Conservation (phyloP, 371 early-diverging fungal genomes). For the Batkoa obscura region DNA sequence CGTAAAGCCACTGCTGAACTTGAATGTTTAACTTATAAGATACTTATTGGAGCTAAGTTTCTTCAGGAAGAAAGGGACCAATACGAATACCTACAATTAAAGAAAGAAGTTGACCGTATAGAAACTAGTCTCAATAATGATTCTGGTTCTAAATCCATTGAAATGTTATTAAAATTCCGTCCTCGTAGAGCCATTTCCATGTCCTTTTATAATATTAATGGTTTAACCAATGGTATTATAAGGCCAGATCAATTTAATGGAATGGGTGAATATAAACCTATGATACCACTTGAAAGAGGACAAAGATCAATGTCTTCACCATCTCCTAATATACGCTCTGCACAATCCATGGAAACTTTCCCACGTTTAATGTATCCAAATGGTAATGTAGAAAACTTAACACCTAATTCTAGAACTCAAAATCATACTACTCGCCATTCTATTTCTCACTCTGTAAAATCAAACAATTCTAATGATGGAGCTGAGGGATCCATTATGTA, state of each 20-base stretch:
- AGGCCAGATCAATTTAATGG: background rate
- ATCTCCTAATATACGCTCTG: constrained; percentile 5
- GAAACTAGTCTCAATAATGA: background rate
- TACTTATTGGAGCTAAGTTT: constrained; percentile 14
- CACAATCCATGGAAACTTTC: constrained; percentile 13
- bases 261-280: no score
- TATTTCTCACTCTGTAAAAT: background rate
- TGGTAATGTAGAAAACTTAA: background rate
- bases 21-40: constrained; percentile 15
- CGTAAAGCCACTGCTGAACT: constrained; percentile 10
- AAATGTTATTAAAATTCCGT: background rate
- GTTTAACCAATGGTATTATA: background rate
- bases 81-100: constrained; percentile 6
- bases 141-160: constrained; percentile 6
- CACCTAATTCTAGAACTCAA: background rate
- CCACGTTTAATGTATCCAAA: constrained; percentile 12
- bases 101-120: constrained; percentile 9
- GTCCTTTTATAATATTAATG: constrained; percentile 6
- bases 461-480: constrained; percentile 1
- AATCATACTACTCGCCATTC: constrained; percentile 7
- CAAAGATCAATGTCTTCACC: constrained; percentile 1
- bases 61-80: constrained; percentile 19
- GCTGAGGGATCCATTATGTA: constrained; percentile 7
- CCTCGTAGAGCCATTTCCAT: constrained; percentile 7
- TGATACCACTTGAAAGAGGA: background rate